Evolutionary conservation across 352 stramenopile species (phyloP), one percentile per base, ranked within the genome.

Genomic region (Globisporangium solare): DNA sequence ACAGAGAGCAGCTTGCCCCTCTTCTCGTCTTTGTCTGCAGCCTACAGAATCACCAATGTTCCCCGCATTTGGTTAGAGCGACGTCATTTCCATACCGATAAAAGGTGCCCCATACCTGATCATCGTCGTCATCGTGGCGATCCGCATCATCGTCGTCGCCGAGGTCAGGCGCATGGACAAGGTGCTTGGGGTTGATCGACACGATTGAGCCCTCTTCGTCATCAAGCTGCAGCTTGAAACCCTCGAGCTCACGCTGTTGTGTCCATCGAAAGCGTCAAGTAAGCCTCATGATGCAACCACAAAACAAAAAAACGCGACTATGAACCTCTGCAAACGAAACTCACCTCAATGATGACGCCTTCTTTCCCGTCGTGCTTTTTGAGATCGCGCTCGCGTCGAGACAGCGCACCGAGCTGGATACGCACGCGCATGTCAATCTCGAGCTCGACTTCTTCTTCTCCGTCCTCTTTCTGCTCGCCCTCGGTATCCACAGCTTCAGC

Each of bases 291-390:
- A 17, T 4, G 42, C 27, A n/a, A 31, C 11, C 24, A 17, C n/a
- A n/a, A n/a, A n/a, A n/a, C n/a, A n/a, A n/a, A n/a, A 37, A 21
- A 20, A 43, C 22, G 21, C n/a, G 21, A 37, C 35, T 7, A 55
- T n/a, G n/a, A n/a, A n/a, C 13, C 10, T 15, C n/a, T 45, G 27
- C 18, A 37, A 39, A 0, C 14, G 35, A 45, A 40, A 73, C 74
- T 13, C 54, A 85, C 74, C 47, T 74, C 78, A 27, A 81, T 79
- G 45, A 90, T 74, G 13, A 88, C 59, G 12, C 83, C 83, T 35
- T 80, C 66, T 48, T 87, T 90, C 41, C 74, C 83, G 24, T 88
- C 56, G 43, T 86, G 75, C 48, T 83, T 92, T 45, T 88, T 89
- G 43, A 89, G 14, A 41, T 86, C 77, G 5, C 77, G 70, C 51